Evolutionary conservation across 768 basidiomycete genomes (phyloP), one percentile per base, ranked within the genome.

Genomic region (Suillus americanus): DNA sequence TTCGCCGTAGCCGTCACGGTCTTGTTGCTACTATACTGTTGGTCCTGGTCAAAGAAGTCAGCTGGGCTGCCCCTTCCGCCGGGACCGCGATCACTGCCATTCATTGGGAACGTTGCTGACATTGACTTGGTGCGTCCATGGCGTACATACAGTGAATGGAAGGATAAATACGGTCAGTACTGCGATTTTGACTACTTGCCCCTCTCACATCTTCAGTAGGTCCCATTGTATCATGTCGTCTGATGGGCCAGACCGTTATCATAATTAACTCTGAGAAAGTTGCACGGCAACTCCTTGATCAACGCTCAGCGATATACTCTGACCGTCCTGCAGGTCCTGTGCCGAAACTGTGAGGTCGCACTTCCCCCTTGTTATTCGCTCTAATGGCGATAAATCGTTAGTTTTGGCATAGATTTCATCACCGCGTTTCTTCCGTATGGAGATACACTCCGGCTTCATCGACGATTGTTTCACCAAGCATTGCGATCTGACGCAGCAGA

Each of bases 361-460:
- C 45, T 14, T 30, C 12, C 9, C n/a, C 14, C 10, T 54, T 38
- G 40, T 46, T 3, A 30, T 53, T 53, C 2, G 16, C 16, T 53
- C 28, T 53, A 8, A 28, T 7, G 16, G 25, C 50, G 13, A 54
- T 40, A 30, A 8, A 62, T n/a, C 10, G 3, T 61, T 37, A 74
- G 75, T 50, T 71, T 76, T 54, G 73, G 73, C 4, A 48, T 76
- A 45, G 75, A 76, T 28, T 76, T 73, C 63, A 23, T 66, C 25
- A 74, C 73, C 1, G 72, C 71, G 9, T 76, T 74, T 56, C 72
- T 75, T 2, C 71, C 70, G 6, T 73, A 70, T 54, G 73, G 74
- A 5, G 56, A 70, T 16, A 65, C 70, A 65, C 73, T 75, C 66
- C 71, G 74, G n/a, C 59, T 63, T 9, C 75, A 76, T 57, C 68